A percentile compares a stretch with the other conserved stretches of the same genome.
phyloP scores from a whole-genome alignment of 1,139 yeast genomes.

The Candida sanyaensis region DNA sequence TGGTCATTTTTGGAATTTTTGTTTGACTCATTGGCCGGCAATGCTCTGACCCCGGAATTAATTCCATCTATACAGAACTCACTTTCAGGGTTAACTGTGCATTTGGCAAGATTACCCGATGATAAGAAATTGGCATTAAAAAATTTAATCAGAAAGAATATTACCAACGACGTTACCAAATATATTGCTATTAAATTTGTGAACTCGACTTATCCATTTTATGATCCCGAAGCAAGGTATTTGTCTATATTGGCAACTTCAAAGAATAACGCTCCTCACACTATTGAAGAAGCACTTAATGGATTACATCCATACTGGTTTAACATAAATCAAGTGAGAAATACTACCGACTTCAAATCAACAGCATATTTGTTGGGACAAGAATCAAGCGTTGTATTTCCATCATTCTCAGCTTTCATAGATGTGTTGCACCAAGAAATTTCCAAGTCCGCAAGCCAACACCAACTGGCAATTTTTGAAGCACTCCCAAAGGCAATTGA shows the following conservation, averaged over 20 bases:
- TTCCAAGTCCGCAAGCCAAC: slow-evolving; percentile 16
- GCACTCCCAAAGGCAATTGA: slow-evolving; percentile 43
- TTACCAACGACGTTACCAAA: slow-evolving; percentile 44
- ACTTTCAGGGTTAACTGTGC: slow-evolving; percentile 58
- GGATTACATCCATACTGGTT: slow-evolving; percentile 85
- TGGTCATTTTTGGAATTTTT: slow-evolving; percentile 62
- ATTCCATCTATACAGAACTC: slow-evolving; percentile 74
- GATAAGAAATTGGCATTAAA: slow-evolving; percentile 47
- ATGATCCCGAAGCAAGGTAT: slow-evolving; percentile 67
- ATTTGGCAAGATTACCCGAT: slow-evolving; percentile 42
- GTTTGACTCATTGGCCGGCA: slow-evolving; percentile 71
- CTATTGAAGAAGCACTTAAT: slow-evolving; percentile 75
- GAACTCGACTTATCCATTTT: slow-evolving; percentile 66
- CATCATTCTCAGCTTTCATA: slow-evolving; percentile 39
- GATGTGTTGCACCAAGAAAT: slow-evolving; percentile 28
- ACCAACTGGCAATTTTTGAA: slow-evolving; percentile 25
- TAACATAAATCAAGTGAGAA: slow-evolving; percentile 45
- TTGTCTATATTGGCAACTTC: slow-evolving; percentile 69
- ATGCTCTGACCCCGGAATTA: slow-evolving; percentile 49
- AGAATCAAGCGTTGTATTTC: slow-evolving; percentile 39
- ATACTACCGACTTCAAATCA: slow-evolving; percentile 40
- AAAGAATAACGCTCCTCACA: slow-evolving; percentile 62
- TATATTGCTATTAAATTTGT: slow-evolving; percentile 68
- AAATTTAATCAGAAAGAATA: slow-evolving; percentile 33
- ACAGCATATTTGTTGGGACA: slow-evolving; percentile 47